A percentile compares a stretch with the other conserved stretches of the same genome.
Evolutionary conservation across 192 early-diverging fungal species (phyloP).

Genomic region (Anaeromyces robustus): DNA sequence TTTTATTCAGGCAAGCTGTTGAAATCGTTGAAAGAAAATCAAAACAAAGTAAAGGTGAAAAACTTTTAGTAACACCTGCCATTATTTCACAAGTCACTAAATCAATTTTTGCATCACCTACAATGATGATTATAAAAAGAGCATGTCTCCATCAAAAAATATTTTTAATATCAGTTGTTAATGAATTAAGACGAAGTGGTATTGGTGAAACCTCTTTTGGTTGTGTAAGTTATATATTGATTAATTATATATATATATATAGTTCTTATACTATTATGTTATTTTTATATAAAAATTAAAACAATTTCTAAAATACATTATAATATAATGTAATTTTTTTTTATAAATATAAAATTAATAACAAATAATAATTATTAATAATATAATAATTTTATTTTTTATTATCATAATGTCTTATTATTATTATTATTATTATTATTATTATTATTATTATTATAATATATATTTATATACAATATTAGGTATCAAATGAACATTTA

Average conservation of each 20-base stretch:
- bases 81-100: slow-evolving; percentile 65
- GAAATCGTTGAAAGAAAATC: slow-evolving; percentile 11
- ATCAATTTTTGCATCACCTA: slow-evolving; percentile 72
- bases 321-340: too few species aligned
- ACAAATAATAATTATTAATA: too few species aligned
- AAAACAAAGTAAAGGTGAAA: slow-evolving; percentile 6
- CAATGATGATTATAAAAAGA: slow-evolving; percentile 50
- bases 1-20: slow-evolving; percentile 11
- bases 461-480: neutral
- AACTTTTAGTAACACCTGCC: slow-evolving; percentile 38
- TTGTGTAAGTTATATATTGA: slow-evolving; percentile 28
- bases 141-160: slow-evolving; percentile 73
- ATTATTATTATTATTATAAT: neutral
- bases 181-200: slow-evolving; percentile 44
- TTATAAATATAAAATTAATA: too few species aligned
- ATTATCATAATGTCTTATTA: too few species aligned
- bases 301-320: too few species aligned
- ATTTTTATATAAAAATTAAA: too few species aligned
- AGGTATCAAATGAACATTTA: slow-evolving; percentile 35
- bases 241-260: too few species aligned
- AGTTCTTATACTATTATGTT: too few species aligned
- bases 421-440: too few species aligned
- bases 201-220: slow-evolving; percentile 56
- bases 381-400: too few species aligned
- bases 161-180: slow-evolving; percentile 58